These are phyloP conservation scores for Furcasterigmium furcatum DNA, from an alignment of 2,329 filamentous ascomycete species.

Conservation along the genomic window DNA sequence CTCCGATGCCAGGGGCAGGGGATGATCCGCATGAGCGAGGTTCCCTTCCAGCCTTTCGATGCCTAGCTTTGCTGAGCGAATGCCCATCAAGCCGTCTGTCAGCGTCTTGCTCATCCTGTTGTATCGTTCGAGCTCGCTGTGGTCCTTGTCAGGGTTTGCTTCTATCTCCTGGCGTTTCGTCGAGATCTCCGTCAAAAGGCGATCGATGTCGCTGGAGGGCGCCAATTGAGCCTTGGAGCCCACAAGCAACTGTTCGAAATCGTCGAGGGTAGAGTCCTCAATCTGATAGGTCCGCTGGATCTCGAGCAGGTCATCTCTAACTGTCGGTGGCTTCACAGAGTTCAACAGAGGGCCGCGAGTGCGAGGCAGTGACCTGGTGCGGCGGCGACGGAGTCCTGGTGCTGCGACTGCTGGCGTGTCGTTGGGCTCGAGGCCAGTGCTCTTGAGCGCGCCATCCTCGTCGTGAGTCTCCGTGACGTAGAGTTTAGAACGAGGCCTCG, in stretches of 20 bases:
- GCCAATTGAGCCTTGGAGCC: conserved; percentile 2
- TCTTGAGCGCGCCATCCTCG: conserved; percentile 5
- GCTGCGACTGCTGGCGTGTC: not conserved
- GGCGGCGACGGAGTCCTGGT: conserved; percentile 14
- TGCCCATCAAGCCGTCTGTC: conserved; percentile 46
- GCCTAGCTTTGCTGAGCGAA: conserved; percentile 52
- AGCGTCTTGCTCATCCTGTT: conserved; percentile 51
- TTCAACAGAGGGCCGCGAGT: conserved; percentile 46
- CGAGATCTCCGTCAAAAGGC: conserved; percentile 12
- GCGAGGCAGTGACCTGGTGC: conserved; percentile 37
- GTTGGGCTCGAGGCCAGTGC: not conserved
- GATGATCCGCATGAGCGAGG: conserved; percentile 38
- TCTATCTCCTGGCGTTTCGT: conserved; percentile 11
- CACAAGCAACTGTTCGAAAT: conserved; percentile 47
- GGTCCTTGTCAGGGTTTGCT: conserved; percentile 16
- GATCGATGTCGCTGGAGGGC: conserved; percentile 10
- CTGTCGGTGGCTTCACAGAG: conserved; percentile 49
- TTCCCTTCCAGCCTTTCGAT: conserved; percentile 56
- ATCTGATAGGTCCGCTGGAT: conserved; percentile 51
- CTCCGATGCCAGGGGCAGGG: conserved; percentile 11
- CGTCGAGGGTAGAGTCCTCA: conserved; percentile 58
- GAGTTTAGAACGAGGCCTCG: not conserved
- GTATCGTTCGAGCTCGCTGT: conserved; percentile 38
- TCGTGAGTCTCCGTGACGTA: conserved; percentile 15
- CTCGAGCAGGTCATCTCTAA: conserved; percentile 52